A percentile compares a stretch with the other conserved stretches of the same genome.
Evolutionary conservation across 768 basidiomycete genomes (phyloP).

Genomic region (Auricularia cornea): DNA sequence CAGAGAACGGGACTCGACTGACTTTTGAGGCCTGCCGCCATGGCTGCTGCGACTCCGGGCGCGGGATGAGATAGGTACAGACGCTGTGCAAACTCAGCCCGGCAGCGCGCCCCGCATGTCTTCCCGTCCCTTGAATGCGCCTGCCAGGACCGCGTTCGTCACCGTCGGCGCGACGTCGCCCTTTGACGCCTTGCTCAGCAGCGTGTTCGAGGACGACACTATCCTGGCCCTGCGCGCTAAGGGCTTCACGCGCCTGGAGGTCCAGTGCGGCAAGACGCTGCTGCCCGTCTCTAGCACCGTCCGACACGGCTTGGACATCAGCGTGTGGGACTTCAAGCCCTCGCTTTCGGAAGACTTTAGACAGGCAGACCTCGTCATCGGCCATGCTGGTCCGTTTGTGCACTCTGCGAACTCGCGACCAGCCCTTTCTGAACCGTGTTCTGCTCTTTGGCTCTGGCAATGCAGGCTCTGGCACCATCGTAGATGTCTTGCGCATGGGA

Average conservation of each 20-base stretch:
- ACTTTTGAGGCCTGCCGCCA: conserved; percentile 71
- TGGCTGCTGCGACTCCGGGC: conserved; percentile 18
- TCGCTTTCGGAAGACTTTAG: conserved; percentile 59
- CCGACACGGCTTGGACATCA: conserved; percentile 42
- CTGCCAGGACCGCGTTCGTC: conserved; percentile 42
- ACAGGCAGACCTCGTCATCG: conserved; percentile 71
- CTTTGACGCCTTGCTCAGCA: conserved; percentile 67
- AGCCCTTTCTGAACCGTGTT: neutral
- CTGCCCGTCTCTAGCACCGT: conserved; percentile 20
- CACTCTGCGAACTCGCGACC: conserved; percentile 3
- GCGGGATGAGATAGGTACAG: neutral
- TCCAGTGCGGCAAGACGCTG: conserved; percentile 73
- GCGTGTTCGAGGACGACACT: conserved; percentile 48
- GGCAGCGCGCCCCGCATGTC: neutral
- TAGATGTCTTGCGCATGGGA: conserved; percentile 69
- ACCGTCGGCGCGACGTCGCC: conserved; percentile 80
- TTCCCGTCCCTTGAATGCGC: neutral
- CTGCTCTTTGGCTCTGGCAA: neutral
- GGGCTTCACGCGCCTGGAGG: conserved; percentile 52
- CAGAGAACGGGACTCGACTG: neutral
- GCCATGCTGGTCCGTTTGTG: conserved; percentile 73
- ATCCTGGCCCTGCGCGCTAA: conserved; percentile 42
- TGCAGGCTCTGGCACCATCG: conserved; percentile 87
- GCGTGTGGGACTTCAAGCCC: conserved; percentile 67
- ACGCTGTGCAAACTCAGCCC: neutral